Evolutionary conservation across 2,329 filamentous ascomycete genomes (phyloP).

Genomic region (Stachybotrys echinatus): DNA sequence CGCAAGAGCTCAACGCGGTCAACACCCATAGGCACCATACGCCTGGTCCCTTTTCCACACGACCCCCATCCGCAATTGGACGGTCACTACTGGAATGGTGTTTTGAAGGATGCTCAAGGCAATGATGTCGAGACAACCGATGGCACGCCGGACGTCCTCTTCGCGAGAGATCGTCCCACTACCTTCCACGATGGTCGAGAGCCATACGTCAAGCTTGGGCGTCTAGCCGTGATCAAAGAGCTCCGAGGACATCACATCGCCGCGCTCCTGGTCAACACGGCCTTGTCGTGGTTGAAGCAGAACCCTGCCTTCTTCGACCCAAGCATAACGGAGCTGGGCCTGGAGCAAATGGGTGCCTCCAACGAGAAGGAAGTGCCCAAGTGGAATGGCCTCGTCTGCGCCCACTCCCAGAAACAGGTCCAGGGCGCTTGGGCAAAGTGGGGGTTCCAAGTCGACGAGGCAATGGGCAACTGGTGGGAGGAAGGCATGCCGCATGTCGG

Average conservation of each 20-base stretch:
- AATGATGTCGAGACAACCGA: conserved; percentile 1
- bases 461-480: conserved; percentile 73
- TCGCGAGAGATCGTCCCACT: conserved; percentile 36
- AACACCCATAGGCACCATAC: conserved; percentile 65
- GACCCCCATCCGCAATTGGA: conserved; percentile 53
- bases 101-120: conserved; percentile 22
- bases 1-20: conserved; percentile 37
- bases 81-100: conserved; percentile 41
- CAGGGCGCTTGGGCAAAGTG: conserved; percentile 61
- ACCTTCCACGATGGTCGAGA: conserved; percentile 57
- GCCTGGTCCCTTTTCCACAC: conserved; percentile 79
- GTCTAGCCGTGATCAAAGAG: conserved; percentile 63
- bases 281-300: conserved; percentile 60
- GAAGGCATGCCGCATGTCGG: conserved; percentile 81
- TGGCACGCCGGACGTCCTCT: conserved; percentile 10
- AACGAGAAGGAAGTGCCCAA: conserved; percentile 37
- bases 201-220: conserved; percentile 77
- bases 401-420: conserved; percentile 71
- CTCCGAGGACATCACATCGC: conserved; percentile 64
- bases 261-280: conserved; percentile 60
- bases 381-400: conserved; percentile 72
- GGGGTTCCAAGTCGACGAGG: conserved; percentile 70
- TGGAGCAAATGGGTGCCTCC: conserved; percentile 36
- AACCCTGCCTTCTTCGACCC: conserved; percentile 54
- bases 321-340: conserved; percentile 36